phyloP scores from a whole-genome alignment of 768 basidiomycete genomes.

The Leccinum fibrillosum region DNA sequence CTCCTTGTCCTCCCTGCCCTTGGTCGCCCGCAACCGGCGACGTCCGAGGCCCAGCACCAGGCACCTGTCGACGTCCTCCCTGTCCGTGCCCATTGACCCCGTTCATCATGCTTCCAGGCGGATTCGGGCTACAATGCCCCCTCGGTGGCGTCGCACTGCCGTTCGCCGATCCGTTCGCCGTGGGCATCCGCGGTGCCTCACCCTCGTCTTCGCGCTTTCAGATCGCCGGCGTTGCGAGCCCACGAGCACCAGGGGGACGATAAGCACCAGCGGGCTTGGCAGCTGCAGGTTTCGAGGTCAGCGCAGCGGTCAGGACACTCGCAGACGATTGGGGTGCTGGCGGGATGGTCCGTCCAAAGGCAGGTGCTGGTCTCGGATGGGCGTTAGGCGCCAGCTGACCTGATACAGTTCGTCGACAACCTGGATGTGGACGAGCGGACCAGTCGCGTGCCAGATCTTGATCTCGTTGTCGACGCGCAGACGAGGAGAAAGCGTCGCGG shows the following conservation, averaged over 20 bases:
- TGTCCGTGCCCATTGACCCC: slow-evolving; percentile 31
- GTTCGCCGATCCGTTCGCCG: slow-evolving; percentile 33
- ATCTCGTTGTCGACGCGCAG: slow-evolving; percentile 96
- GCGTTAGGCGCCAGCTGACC: slow-evolving; percentile 75
- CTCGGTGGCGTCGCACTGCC: slow-evolving; percentile 64
- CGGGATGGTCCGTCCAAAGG: slow-evolving; percentile 67
- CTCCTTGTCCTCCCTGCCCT: slow-evolving; percentile 16
- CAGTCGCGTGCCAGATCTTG: slow-evolving; percentile 93
- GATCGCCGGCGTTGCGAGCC: slow-evolving; percentile 80
- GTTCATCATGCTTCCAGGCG: slow-evolving; percentile 44
- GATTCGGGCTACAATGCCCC: slow-evolving; percentile 55
- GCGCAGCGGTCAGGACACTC: slow-evolving; percentile 49
- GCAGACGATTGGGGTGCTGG: slow-evolving; percentile 62
- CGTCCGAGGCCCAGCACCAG: slow-evolving; percentile 61
- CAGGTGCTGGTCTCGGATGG: slow-evolving; percentile 53
- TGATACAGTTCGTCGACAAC: slow-evolving; percentile 87
- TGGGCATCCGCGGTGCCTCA: slow-evolving; percentile 52
- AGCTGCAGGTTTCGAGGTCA: slow-evolving; percentile 51
- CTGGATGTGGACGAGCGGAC: slow-evolving; percentile 84
- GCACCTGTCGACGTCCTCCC: slow-evolving; percentile 48
- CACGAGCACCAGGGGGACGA: slow-evolving; percentile 90
- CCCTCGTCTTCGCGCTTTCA: slow-evolving; percentile 94
- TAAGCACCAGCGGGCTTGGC: slow-evolving; percentile 83
- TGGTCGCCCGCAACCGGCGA: slow-evolving; percentile 44
- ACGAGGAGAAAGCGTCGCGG: slow-evolving; percentile 93